phyloP scores from a whole-genome alignment of 2,329 filamentous ascomycete species.

The Penicillium janthinellum region DNA sequence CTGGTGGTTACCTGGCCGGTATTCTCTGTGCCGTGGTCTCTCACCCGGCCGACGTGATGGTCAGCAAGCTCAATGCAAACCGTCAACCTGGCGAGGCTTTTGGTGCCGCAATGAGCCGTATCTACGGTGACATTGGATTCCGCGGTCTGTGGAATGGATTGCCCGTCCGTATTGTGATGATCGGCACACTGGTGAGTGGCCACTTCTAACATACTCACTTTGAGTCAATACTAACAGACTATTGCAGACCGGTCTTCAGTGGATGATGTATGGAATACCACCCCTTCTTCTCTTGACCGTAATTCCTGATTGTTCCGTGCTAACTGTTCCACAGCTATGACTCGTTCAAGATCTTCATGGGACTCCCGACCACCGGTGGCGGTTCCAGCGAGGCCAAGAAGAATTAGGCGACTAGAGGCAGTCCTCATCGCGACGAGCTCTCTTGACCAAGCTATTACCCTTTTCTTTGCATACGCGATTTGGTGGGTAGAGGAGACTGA shows the following conservation, averaged over 20 bases:
- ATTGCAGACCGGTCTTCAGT: conserved; percentile 72
- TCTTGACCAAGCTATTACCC: not conserved
- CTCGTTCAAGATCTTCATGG: conserved; percentile 89
- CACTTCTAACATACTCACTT: not conserved
- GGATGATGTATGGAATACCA: conserved; percentile 76
- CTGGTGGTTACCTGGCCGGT: conserved; percentile 81
- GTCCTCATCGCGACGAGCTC: not conserved
- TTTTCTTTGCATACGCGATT: not conserved
- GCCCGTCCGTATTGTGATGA: conserved; percentile 86
- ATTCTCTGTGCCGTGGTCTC: conserved; percentile 84
- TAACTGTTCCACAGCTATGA: conserved; percentile 53
- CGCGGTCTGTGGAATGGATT: conserved; percentile 88
- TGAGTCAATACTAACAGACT: conserved; percentile 20
- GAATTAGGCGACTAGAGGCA: conserved; percentile 23
- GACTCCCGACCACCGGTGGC: conserved; percentile 80
- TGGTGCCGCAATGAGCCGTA: conserved; percentile 72
- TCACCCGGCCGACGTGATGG: conserved; percentile 84
- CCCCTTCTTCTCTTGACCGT: not conserved
- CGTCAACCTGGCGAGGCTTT: conserved; percentile 76
- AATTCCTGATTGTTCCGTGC: conserved; percentile 8
- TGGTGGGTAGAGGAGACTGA: not conserved
- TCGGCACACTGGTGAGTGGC: conserved; percentile 62
- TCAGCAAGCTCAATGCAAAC: conserved; percentile 85
- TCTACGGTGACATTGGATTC: conserved; percentile 88
- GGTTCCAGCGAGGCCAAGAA: conserved; percentile 58